Conservation (phyloP, 1,139 yeast genomes). For the Yamadazyma trypodendri region DNA sequence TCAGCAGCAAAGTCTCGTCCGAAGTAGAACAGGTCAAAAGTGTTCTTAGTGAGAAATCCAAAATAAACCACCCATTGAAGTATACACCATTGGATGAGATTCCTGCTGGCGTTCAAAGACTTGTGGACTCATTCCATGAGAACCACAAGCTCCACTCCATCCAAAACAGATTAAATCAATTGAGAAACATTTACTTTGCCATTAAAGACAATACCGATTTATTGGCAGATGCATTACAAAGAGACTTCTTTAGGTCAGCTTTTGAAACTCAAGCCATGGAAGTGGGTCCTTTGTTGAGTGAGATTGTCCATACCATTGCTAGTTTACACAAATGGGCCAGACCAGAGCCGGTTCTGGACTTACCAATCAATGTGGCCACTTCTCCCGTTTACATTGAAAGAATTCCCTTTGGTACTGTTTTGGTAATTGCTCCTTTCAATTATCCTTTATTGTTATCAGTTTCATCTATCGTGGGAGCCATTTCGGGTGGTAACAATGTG, state of each 20-base stretch:
- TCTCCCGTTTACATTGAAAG: conserved; percentile 55
- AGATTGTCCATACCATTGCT: conserved; percentile 59
- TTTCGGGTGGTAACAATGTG: conserved; percentile 86
- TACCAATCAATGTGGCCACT: conserved; percentile 47
- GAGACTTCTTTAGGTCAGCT: conserved; percentile 66
- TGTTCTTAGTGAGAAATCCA: background rate
- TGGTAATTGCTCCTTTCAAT: conserved; percentile 83
- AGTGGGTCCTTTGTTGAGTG: conserved; percentile 48
- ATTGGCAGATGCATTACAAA: conserved; percentile 55
- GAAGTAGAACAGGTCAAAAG: background rate
- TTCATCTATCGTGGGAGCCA: conserved; percentile 72
- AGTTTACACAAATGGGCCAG: conserved; percentile 62
- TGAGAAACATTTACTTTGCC: conserved; percentile 68
- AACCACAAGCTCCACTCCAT: conserved; percentile 53
- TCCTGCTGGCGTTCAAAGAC: conserved; percentile 41
- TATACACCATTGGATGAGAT: conserved; percentile 55
- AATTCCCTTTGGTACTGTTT: conserved; percentile 74
- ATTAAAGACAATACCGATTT: conserved; percentile 58
- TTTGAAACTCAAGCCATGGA: conserved; percentile 66
- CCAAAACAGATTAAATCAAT: conserved; percentile 58
- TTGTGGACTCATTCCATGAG: conserved; percentile 44
- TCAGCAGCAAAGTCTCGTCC: background rate
- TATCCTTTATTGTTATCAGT: conserved; percentile 72
- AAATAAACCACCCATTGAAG: conserved; percentile 12
- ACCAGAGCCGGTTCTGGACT: conserved; percentile 46